Evolutionary conservation across 176 grass and related monocot species (phyloP).

Genomic region (Canna indica): DNA sequence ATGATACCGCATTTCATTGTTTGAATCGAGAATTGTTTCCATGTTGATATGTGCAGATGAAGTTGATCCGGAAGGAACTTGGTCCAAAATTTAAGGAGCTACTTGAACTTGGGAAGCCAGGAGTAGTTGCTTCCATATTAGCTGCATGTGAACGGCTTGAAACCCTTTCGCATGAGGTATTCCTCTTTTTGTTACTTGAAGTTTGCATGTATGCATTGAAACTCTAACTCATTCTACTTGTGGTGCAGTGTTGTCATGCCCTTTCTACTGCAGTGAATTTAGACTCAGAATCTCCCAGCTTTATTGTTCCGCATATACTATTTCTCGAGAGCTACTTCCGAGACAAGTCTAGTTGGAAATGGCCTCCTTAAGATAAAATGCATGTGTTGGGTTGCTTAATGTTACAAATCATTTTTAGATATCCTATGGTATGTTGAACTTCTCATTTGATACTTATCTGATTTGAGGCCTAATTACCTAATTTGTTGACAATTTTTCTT

Average conservation of each 20-base stretch:
- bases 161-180: slow-evolving; percentile 62
- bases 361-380: slow-evolving; percentile 57
- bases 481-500: not conserved
- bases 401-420: slow-evolving; percentile 75
- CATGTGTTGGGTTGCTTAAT: slow-evolving; percentile 85
- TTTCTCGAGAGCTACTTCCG: slow-evolving; percentile 62
- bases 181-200: slow-evolving; percentile 14
- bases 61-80: slow-evolving; percentile 82
- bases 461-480: not conserved
- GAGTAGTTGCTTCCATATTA: slow-evolving; percentile 76
- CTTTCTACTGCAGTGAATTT: slow-evolving; percentile 48
- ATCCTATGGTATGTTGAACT: slow-evolving; percentile 51
- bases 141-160: slow-evolving; percentile 60
- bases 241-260: slow-evolving; percentile 61
- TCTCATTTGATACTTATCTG: not conserved
- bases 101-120: slow-evolving; percentile 67
- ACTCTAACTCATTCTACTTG: slow-evolving; percentile 12
- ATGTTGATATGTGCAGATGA: slow-evolving; percentile 47
- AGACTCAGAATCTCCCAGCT: slow-evolving; percentile 39
- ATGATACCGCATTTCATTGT: no score
- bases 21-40: no score
- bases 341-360: slow-evolving; percentile 61
- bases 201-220: not conserved
- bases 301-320: slow-evolving; percentile 54
- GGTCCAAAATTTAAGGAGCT: slow-evolving; percentile 72